Base-by-base conservation (phyloP, 1,139 yeast genomes). In the Arxiozyma bovina region DNA sequence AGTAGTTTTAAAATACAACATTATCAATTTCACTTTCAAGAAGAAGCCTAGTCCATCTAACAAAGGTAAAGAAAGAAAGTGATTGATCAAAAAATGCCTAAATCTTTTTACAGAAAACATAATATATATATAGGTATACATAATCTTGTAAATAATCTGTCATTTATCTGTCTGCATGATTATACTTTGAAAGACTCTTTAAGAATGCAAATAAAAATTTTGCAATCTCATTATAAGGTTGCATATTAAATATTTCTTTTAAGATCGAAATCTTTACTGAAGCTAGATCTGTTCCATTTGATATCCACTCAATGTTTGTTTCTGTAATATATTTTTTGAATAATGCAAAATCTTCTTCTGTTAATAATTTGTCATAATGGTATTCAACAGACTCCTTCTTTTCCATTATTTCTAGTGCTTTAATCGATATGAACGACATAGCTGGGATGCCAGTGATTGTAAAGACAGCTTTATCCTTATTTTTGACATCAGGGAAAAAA, bases 391-490 rank as follows among this genome's bases (percentile, higher is more conserved):
- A 42, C 8, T 51, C 21, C 27, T 45, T 51, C 12, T 40, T 27
- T 55, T 63, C 65, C 4, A 62, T 17, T 17, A 51, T 40, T 22
- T 49, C 47, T 27, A 63, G 34, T 22, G 55, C 48, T 8, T 41
- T 42, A 12, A 45, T 42, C 12, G 79, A 71, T 3, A 77, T 62
- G 25, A 73, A 76, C 1, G 80, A 71, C 68, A 82, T 78, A 1
- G 82, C 73, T 0, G 89, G 84, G 27, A 80, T 73, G 53, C 80
- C 77, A 55, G 81, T 77, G 0, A 85, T 55, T 49, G 80, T 76
- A 44, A 83, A 85, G 3, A 77, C 66, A 15, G 73, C 66, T 43
- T 72, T 69, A 38, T 73, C 61, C 15, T 59, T 64, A 50, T 65
- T 56, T 8, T 61, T 61, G 2, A 60, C 50, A 38, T 64, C 68